Base-by-base conservation (phyloP, 805 yeast genomes). In the Starmerella bombicola region DNA sequence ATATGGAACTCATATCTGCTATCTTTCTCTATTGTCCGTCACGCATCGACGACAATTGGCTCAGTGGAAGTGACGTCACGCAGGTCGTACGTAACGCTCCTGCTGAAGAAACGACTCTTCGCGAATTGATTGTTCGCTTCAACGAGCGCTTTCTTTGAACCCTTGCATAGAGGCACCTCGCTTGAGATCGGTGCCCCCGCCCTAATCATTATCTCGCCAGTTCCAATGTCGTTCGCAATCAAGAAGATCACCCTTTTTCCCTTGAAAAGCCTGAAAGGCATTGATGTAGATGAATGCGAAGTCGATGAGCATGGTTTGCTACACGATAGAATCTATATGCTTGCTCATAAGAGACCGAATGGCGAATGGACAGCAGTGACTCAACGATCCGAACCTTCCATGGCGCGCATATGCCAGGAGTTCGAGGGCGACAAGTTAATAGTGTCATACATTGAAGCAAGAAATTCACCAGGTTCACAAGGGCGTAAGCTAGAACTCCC, bases 1-100 rank as follows among this genome's bases (percentile, higher is more conserved):
- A 88, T 56, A 88, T 91, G 96, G 95, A 86, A 49, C 66, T 91
- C 34, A 81, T 88, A 4, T 83, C 95, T 0, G 77, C 82, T 45
- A 85, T 88, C 2, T 88, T 80, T 53, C 57, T 91, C 21, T 76
- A 84, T 55, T 73, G 82, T 52, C 73, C 75, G 50, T 64, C 85
- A 29, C 73, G 76, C 15, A 59, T 88, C 35, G 50, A 47, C 23
- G 98, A 88, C 56, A 78, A 77, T 46, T 88, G 97, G 97, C 68
- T 88, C 22, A 77, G 76, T 13, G 94, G 94, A 0, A 70, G 73
- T 43, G 93, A 84, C 56, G 65, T 81, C 19, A 79, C 80, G 22
- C 76, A 74, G 16, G 86, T 83, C 47, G 65, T 82, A 42, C 74
- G 73, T 41, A 79, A 78, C 50, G 79, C 93, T 1, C 77, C 76